Evolutionary conservation across 2,329 filamentous ascomycete species (phyloP), one percentile per base, ranked within the genome.

Genomic region (Neonectria hederae): DNA sequence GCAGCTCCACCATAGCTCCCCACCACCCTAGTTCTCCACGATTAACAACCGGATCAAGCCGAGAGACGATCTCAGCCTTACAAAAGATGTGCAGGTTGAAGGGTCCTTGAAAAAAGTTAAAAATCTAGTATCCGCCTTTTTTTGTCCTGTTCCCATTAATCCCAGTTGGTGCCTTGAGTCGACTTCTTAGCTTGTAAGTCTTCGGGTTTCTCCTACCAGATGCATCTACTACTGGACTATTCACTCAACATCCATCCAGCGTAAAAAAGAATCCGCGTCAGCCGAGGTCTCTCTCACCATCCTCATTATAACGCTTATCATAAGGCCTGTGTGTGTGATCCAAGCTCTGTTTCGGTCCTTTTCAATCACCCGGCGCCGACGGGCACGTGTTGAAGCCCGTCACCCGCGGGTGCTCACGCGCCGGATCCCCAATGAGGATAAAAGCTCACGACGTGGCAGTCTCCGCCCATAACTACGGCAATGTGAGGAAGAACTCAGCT

Each of bases 171-270:
- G 22, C n/a, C 22, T 9, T 26, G 13, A 19, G 6, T 14, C 43
- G 42, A 26, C 17, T 8, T 26, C 43, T 53, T 13, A 24, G 26
- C 30, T 26, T 54, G 57, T 45, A 49, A 9, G 17, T 19, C 45
- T 9, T 49, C 51, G 26, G 7, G 7, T 28, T 8, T 28, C 2
- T 9, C 32, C 58, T 21, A 48, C 63, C 81, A 84, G 38, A 84
- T 86, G 14, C 83, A 80, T 22, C 92, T 90, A 89, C 80, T 3
- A 5, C 85, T 92, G 73, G 92, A 93, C 73, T 70, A 84, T 13
- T 82, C 82, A 9, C 76, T 83, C 32, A 9, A 91, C 88, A 0
- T 85, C 89, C 1, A 84, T 89, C 11, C 89, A 13, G n/a, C n/a
- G n/a, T n/a, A 70, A 68, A 4, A 38, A 63, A 4, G 63, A 63